These are phyloP conservation scores for Zoysia matrella DNA, from an alignment of 202 grass and related monocot species.

Conservation along the genomic window DNA sequence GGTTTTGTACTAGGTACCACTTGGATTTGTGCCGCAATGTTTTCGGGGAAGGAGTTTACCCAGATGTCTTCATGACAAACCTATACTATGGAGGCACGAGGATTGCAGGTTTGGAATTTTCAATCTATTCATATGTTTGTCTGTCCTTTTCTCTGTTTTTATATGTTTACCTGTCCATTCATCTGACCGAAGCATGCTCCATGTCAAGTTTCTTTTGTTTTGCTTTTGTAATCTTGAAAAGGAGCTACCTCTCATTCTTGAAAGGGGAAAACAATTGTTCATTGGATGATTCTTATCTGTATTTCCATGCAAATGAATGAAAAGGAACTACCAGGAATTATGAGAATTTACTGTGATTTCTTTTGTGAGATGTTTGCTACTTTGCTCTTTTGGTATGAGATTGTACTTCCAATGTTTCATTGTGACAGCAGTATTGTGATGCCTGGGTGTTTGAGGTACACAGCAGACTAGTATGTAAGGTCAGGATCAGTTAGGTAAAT, in stretches of 20 bases:
- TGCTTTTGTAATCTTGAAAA: conserved; percentile 30
- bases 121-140: conserved; percentile 16
- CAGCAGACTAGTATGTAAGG: conserved; percentile 1
- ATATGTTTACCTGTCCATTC: not conserved
- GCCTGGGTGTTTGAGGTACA: not conserved
- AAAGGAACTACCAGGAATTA: not conserved
- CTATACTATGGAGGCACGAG: conserved; percentile 89
- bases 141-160: conserved; percentile 24
- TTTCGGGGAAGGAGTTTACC: conserved; percentile 91
- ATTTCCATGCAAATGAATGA: not conserved
- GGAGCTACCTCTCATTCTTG: not conserved
- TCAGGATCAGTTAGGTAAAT: conserved; percentile 14
- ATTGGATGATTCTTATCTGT: not conserved
- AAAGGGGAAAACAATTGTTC: not conserved
- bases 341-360: conserved; percentile 2
- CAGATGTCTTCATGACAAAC: conserved; percentile 93
- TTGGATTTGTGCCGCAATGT: conserved; percentile 93
- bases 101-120: conserved; percentile 68
- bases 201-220: conserved; percentile 15
- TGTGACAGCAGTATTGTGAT: conserved; percentile 30
- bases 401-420: conserved; percentile 6
- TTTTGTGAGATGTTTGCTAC: not conserved
- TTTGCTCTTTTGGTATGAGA: not conserved
- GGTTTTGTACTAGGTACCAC: conserved; percentile 75
- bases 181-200: not conserved